Evolutionary conservation across 2,329 filamentous ascomycete species (phyloP).

Genomic region (Aureobasidium zeae): DNA sequence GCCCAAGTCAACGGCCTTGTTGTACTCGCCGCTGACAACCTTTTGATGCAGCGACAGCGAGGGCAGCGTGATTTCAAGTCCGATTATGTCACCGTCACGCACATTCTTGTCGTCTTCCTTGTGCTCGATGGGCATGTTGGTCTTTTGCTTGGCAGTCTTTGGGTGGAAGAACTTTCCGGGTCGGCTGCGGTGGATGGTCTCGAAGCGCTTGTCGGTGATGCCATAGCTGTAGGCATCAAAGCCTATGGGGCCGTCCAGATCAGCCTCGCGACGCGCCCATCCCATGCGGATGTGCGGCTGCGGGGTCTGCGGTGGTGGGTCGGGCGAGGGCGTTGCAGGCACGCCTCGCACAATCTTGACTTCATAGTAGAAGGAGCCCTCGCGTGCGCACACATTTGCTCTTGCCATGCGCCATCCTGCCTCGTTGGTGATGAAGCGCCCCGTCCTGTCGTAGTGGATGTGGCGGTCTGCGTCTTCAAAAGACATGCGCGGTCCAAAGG

Average conservation of each 20-base stretch:
- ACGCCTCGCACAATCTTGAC: conserved; percentile 79
- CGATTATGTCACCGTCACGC: conserved; percentile 84
- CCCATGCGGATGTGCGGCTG: conserved; percentile 65
- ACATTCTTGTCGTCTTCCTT: conserved; percentile 66
- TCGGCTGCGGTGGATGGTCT: conserved; percentile 87
- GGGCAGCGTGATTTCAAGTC: conserved; percentile 83
- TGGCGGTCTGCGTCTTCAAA: conserved; percentile 85
- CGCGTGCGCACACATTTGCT: conserved; percentile 80
- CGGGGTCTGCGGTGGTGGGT: conserved; percentile 34
- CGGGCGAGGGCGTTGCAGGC: conserved; percentile 37
- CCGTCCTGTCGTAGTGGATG: conserved; percentile 65
- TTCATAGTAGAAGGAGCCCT: conserved; percentile 91
- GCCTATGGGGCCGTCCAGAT: conserved; percentile 72
- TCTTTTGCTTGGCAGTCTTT: conserved; percentile 31
- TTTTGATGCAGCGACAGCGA: conserved; percentile 79
- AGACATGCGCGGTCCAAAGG: conserved; percentile 75
- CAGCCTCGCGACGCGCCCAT: conserved; percentile 72
- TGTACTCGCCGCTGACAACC: conserved; percentile 77
- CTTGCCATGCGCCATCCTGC: conserved; percentile 89
- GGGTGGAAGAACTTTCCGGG: conserved; percentile 69
- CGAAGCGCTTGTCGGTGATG: conserved; percentile 77
- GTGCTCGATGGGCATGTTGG: conserved; percentile 24
- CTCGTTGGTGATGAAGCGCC: conserved; percentile 71
- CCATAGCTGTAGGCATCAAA: conserved; percentile 93
- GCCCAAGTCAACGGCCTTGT: conserved; percentile 66